phyloP scores from a whole-genome alignment of 2,329 filamentous ascomycete genomes.

The Epicoccum sorghinum region DNA sequence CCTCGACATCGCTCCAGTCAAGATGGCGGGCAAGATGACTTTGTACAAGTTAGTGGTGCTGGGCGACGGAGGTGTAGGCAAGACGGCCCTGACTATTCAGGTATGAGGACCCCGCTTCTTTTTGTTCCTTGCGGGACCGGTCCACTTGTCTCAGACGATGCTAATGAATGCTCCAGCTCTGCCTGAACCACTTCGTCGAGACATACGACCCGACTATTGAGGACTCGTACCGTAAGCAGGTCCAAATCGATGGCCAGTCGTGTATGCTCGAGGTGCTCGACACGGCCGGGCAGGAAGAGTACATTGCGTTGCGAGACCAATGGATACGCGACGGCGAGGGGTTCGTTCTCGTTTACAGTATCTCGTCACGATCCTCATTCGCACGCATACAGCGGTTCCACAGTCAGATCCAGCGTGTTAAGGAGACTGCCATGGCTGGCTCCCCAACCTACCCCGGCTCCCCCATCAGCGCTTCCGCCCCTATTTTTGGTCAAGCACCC shows the following conservation, averaged over 20 bases:
- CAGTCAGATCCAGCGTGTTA: conserved; percentile 95
- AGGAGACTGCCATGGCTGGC: conserved; percentile 78
- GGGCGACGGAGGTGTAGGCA: conserved; percentile 91
- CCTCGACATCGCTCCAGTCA: conserved; percentile 13
- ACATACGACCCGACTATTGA: conserved; percentile 76
- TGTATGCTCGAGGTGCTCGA: conserved; percentile 98
- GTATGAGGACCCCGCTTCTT: conserved; percentile 66
- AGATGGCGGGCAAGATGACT: conserved; percentile 92
- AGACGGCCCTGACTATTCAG: conserved; percentile 91
- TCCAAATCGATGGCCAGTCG: conserved; percentile 88
- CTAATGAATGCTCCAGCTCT: conserved; percentile 67
- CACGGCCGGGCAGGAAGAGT: conserved; percentile 97
- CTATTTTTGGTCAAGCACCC: conserved; percentile 71
- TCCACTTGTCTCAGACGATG: neutral
- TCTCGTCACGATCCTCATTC: conserved; percentile 95
- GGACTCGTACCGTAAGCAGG: conserved; percentile 72
- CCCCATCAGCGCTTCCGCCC: conserved; percentile 64
- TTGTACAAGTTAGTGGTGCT: conserved; percentile 95
- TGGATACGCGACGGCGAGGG: conserved; percentile 99
- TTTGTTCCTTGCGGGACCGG: too few relatives aligned
- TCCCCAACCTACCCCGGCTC: conserved; percentile 80
- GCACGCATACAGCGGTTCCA: conserved; percentile 94
- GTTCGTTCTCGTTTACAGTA: conserved; percentile 97
- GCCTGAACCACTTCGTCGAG: conserved; percentile 97
- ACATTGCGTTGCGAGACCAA: conserved; percentile 93